Conservation (phyloP, 257 asterid genomes). For the Solanum tarijense region DNA sequence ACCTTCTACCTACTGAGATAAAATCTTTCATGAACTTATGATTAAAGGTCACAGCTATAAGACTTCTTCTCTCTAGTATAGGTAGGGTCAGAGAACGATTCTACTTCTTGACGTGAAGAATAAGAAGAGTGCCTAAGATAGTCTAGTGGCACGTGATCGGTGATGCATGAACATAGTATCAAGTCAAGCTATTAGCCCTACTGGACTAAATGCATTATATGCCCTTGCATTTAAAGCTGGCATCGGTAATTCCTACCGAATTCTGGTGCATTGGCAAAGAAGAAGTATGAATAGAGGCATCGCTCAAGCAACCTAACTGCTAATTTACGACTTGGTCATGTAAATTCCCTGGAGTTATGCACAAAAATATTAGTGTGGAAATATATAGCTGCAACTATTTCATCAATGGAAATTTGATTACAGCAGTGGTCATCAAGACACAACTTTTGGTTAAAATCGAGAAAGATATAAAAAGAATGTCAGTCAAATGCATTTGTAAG, state of each 20-base stretch:
- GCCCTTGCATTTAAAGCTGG: background rate
- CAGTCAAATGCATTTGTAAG: background rate
- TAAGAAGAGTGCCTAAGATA: background rate
- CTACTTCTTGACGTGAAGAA: background rate
- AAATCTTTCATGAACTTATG: background rate
- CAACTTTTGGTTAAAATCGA: background rate
- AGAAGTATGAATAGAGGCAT: background rate
- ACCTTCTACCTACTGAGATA: background rate
- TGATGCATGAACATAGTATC: background rate
- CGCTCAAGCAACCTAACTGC: background rate
- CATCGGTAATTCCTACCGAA: background rate
- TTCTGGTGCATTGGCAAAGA: background rate
- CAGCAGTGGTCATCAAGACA: background rate
- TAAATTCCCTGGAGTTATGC: background rate
- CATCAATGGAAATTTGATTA: background rate
- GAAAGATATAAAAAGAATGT: background rate
- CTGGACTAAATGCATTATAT: background rate
- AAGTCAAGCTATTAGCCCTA: background rate
- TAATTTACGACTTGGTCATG: background rate
- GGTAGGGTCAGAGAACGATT: background rate
- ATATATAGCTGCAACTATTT: background rate
- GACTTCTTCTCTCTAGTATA: background rate
- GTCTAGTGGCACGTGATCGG: background rate
- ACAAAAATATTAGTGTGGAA: background rate
- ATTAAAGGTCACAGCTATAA: background rate